Evolutionary conservation across 495 filamentous ascomycete species (phyloP), one percentile per base, ranked within the genome.

Genomic region (Lophiotrema nucula): DNA sequence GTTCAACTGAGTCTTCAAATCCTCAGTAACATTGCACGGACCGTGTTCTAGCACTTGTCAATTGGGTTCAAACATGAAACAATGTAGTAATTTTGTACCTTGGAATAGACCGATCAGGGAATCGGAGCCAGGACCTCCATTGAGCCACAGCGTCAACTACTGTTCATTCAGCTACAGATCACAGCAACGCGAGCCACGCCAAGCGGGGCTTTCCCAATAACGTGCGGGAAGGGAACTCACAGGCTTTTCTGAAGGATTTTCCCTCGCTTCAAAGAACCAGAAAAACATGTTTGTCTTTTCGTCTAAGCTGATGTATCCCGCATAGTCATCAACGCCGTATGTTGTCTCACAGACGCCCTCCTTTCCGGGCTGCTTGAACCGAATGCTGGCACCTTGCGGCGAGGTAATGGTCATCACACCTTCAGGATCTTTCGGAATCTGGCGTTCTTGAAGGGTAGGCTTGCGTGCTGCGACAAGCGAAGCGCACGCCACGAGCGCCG

Each of bases 41-140:
- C 83, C 83, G 45, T 83, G 69, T 65, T 86, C 83, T 57, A 49
- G 15, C 19, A 12, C 4, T 38, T 12, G 18, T 31, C 18, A 24
- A 4, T 22, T 22, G 5, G 10, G 2, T 31, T 27, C 6, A 35
- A 19, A 49, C 6, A 10, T 28, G 23, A 11, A 47, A 26, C 11
- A 28, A 13, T 6, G 10, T 44, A 8, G 10, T 8, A 44, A 44
- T 19, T 26, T 4, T 46, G 13, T 56, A 47, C 52, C 52, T 74
- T 87, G 83, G 56, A 90, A 89, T 38, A 91, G 70, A 3, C 87
- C 88, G 53, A 88, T 82, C 72, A 88, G 74, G 12, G 83, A 88
- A 57, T 84, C 77, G 41, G 73, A 79, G 18, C 81, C 82, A 0
- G 82, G 82, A 0, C 81, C 81, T 39, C 73, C 76, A 39, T 74